Conservation (phyloP, 768 basidiomycete genomes). For the Tylopilus cervinicoccineus region DNA sequence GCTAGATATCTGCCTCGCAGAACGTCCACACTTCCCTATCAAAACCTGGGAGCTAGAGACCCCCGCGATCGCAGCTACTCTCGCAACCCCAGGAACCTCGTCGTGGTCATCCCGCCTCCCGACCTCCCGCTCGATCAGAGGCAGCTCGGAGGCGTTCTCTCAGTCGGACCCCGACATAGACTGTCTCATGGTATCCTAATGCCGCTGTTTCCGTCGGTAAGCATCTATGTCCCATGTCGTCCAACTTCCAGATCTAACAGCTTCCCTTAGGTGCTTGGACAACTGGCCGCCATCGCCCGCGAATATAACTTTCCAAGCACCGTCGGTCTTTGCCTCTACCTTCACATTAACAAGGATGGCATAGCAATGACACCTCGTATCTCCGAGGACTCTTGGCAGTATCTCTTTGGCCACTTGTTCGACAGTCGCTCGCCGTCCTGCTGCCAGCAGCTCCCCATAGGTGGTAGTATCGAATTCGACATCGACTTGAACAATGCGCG, state of each 20-base stretch:
- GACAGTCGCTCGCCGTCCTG: slow-evolving; percentile 36
- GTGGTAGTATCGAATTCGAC: slow-evolving; percentile 84
- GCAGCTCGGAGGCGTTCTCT: slow-evolving; percentile 53
- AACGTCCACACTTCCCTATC: slow-evolving; percentile 53
- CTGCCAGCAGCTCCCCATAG: slow-evolving; percentile 51
- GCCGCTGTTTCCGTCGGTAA: slow-evolving; percentile 71
- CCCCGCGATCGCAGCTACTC: slow-evolving; percentile 37
- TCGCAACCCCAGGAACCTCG: slow-evolving; percentile 47
- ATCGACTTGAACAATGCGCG: slow-evolving; percentile 70
- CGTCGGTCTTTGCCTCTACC: slow-evolving; percentile 73
- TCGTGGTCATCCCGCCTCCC: slow-evolving; percentile 64
- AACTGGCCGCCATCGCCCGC: slow-evolving; percentile 72
- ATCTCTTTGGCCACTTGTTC: slow-evolving; percentile 63
- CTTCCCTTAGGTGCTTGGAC: slow-evolving; percentile 60
- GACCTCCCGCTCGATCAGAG: slow-evolving; percentile 57
- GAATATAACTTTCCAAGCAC: slow-evolving; percentile 82
- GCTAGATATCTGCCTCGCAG: slow-evolving; percentile 35
- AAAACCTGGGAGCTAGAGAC: slow-evolving; percentile 44
- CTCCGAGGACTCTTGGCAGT: slow-evolving; percentile 73
- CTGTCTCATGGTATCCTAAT: slow-evolving; percentile 67
- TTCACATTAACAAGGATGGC: slow-evolving; percentile 58
- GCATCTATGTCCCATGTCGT: slow-evolving; percentile 3
- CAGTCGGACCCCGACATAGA: slow-evolving; percentile 55
- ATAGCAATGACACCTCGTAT: slow-evolving; percentile 61
- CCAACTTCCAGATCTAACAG: neutral